A percentile compares a stretch with the other conserved stretches of the same genome.
Conservation (phyloP, 148 eudicot species). For the Vaccinium corymbosum region DNA sequence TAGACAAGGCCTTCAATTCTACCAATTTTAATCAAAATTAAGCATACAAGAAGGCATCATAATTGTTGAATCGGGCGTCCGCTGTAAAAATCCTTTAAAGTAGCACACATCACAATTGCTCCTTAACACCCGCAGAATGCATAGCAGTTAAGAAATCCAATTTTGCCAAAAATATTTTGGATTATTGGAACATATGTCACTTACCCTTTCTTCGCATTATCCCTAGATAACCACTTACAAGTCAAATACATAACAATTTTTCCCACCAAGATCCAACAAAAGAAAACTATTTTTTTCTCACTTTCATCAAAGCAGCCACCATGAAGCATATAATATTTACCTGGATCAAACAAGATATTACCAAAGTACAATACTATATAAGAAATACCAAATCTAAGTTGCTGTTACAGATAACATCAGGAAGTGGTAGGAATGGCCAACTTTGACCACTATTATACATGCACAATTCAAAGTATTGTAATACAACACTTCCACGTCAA, state of each 20-base stretch:
- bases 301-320: slow-evolving; percentile 6
- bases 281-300: background rate
- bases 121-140: background rate
- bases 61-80: background rate
- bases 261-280: background rate
- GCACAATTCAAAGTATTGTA: background rate
- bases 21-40: background rate
- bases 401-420: background rate
- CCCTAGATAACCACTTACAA: background rate
- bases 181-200: background rate
- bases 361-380: background rate
- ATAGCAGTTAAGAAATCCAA: background rate
- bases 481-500: background rate
- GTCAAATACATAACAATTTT: background rate
- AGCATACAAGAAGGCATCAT: background rate
- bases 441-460: background rate
- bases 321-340: slow-evolving; percentile 4
- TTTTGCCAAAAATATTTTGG: background rate
- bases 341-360: background rate
- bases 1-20: background rate
- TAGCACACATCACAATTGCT: background rate
- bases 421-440: background rate
- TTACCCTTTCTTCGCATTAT: background rate
- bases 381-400: too few relatives aligned
- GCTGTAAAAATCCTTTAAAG: too few relatives aligned